Evolutionary conservation across 495 filamentous ascomycete species (phyloP).

Genomic region (Tuber melanosporum): DNA sequence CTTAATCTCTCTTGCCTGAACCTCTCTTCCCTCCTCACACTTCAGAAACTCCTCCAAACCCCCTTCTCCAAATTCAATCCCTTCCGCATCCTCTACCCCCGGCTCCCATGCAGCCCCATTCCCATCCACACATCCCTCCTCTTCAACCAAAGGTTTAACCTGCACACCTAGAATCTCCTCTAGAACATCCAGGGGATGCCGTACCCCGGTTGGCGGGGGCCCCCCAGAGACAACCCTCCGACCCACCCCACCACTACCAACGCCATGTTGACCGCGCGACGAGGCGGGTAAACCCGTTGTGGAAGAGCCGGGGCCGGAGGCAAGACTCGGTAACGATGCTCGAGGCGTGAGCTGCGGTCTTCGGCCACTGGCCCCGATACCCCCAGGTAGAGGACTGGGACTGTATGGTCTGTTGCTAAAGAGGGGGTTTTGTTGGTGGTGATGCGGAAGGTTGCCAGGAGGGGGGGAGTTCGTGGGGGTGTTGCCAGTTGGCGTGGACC

Average conservation of each 20-base stretch:
- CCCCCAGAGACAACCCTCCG: constrained; percentile 49
- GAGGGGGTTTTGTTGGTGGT: not conserved
- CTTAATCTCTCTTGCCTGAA: constrained; percentile 41
- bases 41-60: constrained; percentile 66
- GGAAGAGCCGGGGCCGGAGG: constrained; percentile 61
- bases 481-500: constrained; percentile 10
- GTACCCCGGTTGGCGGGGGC: constrained; percentile 51
- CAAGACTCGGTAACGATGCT: constrained; percentile 57
- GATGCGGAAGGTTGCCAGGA: not conserved
- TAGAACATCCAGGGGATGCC: constrained; percentile 67
- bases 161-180: constrained; percentile 59
- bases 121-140: constrained; percentile 9
- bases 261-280: constrained; percentile 47
- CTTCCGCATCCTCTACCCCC: constrained; percentile 48
- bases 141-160: constrained; percentile 33
- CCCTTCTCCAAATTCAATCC: constrained; percentile 72
- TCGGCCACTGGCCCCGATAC: not conserved
- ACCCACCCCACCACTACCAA: constrained; percentile 53
- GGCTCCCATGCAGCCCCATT: constrained; percentile 12
- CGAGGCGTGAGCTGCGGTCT: constrained; percentile 33
- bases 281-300: constrained; percentile 61
- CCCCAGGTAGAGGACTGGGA: constrained; percentile 24
- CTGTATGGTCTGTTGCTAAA: not conserved
- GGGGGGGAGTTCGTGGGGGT: constrained; percentile 7
- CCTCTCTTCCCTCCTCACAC: constrained; percentile 21